Base-by-base conservation (phyloP, 108 stramenopile genomes). In the Cyclotella kingstonii region DNA sequence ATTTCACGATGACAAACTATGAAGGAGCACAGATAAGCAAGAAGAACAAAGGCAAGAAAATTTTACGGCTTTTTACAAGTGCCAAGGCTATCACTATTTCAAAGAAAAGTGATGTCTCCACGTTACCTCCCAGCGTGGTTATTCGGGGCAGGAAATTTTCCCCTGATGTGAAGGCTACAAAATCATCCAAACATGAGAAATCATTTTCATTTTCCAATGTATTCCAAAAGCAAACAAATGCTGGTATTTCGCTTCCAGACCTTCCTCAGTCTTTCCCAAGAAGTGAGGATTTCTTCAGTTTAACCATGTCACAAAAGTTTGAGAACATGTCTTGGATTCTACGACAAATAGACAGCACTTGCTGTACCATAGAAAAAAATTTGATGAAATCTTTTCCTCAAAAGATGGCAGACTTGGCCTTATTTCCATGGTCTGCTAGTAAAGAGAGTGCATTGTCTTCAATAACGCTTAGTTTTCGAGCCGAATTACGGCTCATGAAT, bases 351-450 rank as follows among this genome's bases (percentile, higher is more conserved):
- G 86, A 90, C 51, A 78, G 42, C 15, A 82, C 87, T 10, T 88
- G 86, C 47, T 46, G 33, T 12, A 70, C 83, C 4, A 79, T 93
- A 34, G 85, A 93, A 65, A 66, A 73, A 22, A 86, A 81, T 38
- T 66, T 93, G 19, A 64, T 86, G 17, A 81, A 82, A 59, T 82
- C 86, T 0, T 78, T 93, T 38, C 64, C 78, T 34, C 88, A 88
- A 66, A 86, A 87, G 49, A 65, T 93, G 63, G 78, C 91, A 11
- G 84, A 87, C 35, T 92, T 87, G 86, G 91, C 88, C 12, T 42
- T 89, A 9, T 71, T 75, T 47, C 82, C 87, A 11, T 93, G 91
- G 91, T 75, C 78, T 51, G 66, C 84, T 7, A 86, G 68, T 68
- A 93, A 90, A 63, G 85, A 84, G 34, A 81, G 58, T 19, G 86